Percentiles rank a stretch among this genome's conserved stretches.
phyloP scores from a whole-genome alignment of 1,284 basidiomycete genomes.

The Phenoliferia sp. region DNA sequence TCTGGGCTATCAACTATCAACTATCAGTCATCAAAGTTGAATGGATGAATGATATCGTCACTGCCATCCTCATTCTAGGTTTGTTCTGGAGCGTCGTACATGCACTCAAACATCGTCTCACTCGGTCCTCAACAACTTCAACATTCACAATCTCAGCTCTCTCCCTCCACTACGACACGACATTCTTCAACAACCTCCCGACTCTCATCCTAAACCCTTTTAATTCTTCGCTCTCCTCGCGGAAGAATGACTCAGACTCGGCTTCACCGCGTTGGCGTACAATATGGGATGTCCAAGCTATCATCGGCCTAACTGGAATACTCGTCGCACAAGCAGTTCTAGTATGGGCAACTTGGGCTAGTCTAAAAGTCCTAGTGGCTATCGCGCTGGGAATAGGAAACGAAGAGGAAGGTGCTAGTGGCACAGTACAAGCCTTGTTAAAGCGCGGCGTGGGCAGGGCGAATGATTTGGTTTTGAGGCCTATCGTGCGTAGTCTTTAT shows the following conservation, averaged over 20 bases:
- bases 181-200: slow-evolving; percentile 9
- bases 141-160: slow-evolving; percentile 1
- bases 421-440: background rate
- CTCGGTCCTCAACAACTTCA: background rate
- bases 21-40: no score
- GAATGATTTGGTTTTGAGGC: slow-evolving; percentile 7
- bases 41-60: no score
- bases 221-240: background rate
- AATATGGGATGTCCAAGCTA: slow-evolving; percentile 1
- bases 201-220: background rate
- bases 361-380: background rate
- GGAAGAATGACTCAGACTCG: background rate
- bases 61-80: no score
- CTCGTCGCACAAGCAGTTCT: slow-evolving; percentile 9
- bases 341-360: background rate
- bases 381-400: background rate
- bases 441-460: background rate
- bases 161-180: slow-evolving; percentile 2
- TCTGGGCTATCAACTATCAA: no score
- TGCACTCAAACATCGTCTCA: background rate
- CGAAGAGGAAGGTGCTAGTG: background rate
- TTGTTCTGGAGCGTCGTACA: background rate
- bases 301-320: background rate
- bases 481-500: slow-evolving; percentile 6
- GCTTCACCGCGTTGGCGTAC: background rate